Evolutionary conservation across 2,329 filamentous ascomycete species (phyloP), one percentile per base, ranked within the genome.

Genomic region (Neopestalotiopsis sp.): DNA sequence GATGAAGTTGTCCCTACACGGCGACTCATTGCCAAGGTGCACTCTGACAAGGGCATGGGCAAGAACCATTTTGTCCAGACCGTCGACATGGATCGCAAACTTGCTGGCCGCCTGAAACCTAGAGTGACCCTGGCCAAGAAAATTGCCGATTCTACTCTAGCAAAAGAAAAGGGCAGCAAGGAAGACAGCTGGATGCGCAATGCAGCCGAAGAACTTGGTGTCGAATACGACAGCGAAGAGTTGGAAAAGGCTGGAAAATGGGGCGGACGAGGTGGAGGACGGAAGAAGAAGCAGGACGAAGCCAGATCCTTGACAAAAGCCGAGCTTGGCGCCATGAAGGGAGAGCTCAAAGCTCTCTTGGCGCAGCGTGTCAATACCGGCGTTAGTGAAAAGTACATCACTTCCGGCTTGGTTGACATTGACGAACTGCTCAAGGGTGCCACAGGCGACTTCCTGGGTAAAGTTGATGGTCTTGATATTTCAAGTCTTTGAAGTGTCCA

Each of bases 151-250:
- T 88, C 92, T 1, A 85, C 86, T 1, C 88, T 96, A 9, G 95
- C 95, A 7, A 97, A 97, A 81, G 94, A 97, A 77, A 97, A 95
- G 81, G 90, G 91, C 10, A 89, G 89, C 67, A 92, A 92, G 75
- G 93, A 97, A 74, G 93, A 97, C 73, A 90, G 94, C 68, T 96
- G 95, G 90, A 84, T 98, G 74, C 89, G 90, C 58, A 89, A 89
- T 62, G 95, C 94, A 0, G 96, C 96, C 0, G 94, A 98, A 69
- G 95, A 98, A 72, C 85, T 99, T 0, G 96, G 96, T 0, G 93
- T 98, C 0, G 95, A 98, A 66, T 97, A 97, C 77, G 94, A 98
- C 77, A 92, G 90, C 70, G 94, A 97, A 45, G 94, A 97, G 60
- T 91, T 97, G 71, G 92, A 92, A 72, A 81, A 86, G 52, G 86